Evolutionary conservation across 2,329 filamentous ascomycete species (phyloP).

Genomic region (Botrytis hyacinthi): DNA sequence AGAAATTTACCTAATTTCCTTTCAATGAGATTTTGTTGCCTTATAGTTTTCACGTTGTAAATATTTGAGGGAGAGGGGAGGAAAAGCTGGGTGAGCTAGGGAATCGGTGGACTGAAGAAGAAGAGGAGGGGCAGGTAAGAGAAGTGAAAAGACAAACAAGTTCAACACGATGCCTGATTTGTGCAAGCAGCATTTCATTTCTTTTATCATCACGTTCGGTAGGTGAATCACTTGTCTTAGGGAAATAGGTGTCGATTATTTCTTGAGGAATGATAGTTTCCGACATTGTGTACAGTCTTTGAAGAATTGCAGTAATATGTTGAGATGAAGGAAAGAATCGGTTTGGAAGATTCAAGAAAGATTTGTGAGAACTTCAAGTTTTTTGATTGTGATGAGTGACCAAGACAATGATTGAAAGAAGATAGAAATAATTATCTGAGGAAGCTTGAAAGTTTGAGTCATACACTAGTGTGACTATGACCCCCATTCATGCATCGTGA

Average conservation of each 20-base stretch:
- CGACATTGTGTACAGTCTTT: background rate
- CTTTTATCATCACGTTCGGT: background rate
- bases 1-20: slow-evolving; percentile 34
- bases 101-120: background rate
- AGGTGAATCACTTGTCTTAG: slow-evolving; percentile 16
- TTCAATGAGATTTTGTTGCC: background rate
- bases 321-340: background rate
- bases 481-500: background rate
- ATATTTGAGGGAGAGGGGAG: background rate
- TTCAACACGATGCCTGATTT: slow-evolving; percentile 40
- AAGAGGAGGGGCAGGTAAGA: background rate
- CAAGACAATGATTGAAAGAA: background rate
- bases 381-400: background rate
- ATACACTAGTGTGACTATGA: background rate
- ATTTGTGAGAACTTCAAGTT: background rate
- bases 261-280: slow-evolving; percentile 4
- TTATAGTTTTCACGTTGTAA: background rate
- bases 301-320: background rate
- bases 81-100: background rate
- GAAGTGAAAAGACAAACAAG: background rate
- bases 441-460: background rate
- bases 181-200: slow-evolving; percentile 23
- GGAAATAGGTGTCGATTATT: slow-evolving; percentile 25
- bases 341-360: background rate
- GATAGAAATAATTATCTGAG: background rate